Conservation (phyloP, 257 asterid genomes). For the Ophiorrhiza pumila region DNA sequence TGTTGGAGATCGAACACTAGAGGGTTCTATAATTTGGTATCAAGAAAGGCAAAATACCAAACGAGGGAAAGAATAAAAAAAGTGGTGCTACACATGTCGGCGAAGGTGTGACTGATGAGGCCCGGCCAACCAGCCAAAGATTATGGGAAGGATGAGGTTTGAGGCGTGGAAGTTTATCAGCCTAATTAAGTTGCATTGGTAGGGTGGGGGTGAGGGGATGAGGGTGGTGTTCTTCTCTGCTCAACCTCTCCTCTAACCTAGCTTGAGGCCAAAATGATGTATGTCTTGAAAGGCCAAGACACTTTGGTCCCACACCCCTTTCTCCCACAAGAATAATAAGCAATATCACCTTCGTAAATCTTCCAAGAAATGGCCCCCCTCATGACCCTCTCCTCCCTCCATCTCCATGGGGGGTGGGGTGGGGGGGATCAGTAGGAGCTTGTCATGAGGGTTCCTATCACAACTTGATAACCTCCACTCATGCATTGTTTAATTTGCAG, state of each 20-base stretch:
- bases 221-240: constrained; percentile 1
- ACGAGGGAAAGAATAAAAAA: neutral
- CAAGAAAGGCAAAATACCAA: neutral
- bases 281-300: constrained; percentile 56
- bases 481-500: constrained; percentile 17
- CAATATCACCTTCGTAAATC: neutral
- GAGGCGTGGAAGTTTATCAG: constrained; percentile 38
- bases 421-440: too few relatives aligned
- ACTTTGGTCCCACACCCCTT: constrained; percentile 39
- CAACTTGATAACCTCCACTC: constrained; percentile 19
- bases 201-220: constrained; percentile 1
- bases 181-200: constrained; percentile 27
- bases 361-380: constrained; percentile 9
- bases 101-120: constrained; percentile 30
- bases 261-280: constrained; percentile 25
- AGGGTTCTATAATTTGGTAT: too few relatives aligned
- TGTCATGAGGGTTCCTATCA: neutral
- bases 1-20: too few relatives aligned
- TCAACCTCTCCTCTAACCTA: constrained; percentile 5
- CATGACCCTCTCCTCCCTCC: constrained; percentile 10
- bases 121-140: constrained; percentile 48
- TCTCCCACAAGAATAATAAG: constrained; percentile 2
- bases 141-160: constrained; percentile 35
- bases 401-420: neutral
- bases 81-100: constrained; percentile 29